These are phyloP conservation scores for Populus hybrid DNA, from an alignment of 441 rosid species.

Conservation along the genomic window DNA sequence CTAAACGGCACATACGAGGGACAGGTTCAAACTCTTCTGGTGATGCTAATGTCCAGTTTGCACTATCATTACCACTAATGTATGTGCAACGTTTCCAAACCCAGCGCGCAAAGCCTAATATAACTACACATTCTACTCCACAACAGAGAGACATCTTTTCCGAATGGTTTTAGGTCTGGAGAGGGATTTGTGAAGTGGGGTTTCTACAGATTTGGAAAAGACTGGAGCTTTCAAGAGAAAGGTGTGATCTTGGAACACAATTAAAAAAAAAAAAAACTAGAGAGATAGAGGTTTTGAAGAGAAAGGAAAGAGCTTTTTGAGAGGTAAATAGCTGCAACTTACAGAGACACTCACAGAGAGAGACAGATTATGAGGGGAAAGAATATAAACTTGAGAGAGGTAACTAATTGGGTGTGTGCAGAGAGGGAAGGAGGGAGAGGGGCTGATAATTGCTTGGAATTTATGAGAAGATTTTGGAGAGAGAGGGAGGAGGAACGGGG, in stretches of 20 bases:
- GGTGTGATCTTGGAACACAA: neutral
- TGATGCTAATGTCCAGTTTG: constrained; percentile 64
- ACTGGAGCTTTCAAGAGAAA: neutral
- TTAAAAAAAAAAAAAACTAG: neutral
- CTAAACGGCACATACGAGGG: constrained; percentile 67
- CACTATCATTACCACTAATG: constrained; percentile 76
- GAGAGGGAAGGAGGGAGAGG: neutral
- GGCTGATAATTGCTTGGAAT: neutral
- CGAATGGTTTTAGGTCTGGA: neutral
- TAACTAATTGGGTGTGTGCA: neutral
- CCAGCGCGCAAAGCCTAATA: constrained; percentile 75
- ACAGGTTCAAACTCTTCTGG: constrained; percentile 73
- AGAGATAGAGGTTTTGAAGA: neutral
- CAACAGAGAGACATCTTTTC: constrained; percentile 61
- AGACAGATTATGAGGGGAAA: too few relatives aligned
- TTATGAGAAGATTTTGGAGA: neutral
- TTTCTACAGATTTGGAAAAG: too few relatives aligned
- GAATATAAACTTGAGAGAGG: neutral
- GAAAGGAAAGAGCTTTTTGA: neutral
- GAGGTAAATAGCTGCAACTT: neutral
- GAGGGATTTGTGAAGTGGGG: neutral
- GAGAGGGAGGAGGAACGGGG: neutral
- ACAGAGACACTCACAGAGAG: neutral
- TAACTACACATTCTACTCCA: constrained; percentile 64
- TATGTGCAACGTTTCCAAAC: constrained; percentile 90